phyloP scores from a whole-genome alignment of 2,329 filamentous ascomycete genomes.

The Aspergillus arachidicola region DNA sequence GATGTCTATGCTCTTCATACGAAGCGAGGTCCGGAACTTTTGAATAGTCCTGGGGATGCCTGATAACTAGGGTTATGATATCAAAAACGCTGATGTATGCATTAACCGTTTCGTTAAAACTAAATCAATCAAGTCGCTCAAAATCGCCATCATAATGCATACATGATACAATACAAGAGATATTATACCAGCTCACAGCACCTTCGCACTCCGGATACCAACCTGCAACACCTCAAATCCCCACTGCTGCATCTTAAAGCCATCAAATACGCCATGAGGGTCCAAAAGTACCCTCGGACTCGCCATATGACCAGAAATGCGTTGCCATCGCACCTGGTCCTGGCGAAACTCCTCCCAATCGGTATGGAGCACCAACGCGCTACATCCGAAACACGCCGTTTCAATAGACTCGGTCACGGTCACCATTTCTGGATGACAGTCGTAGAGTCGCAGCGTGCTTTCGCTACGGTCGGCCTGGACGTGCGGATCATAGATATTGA shows the following conservation, averaged over 20 bases:
- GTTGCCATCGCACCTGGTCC: constrained; percentile 13
- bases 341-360: constrained; percentile 12
- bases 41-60: too few species aligned
- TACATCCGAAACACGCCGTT: constrained; percentile 13
- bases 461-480: constrained; percentile 4
- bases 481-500: constrained; percentile 12
- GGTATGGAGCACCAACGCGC: constrained; percentile 14
- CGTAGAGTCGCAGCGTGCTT: constrained; percentile 1
- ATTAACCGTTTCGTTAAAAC: background rate
- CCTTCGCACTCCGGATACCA: constrained; percentile 6
- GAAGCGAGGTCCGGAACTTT: background rate
- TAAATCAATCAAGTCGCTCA: background rate
- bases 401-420: constrained; percentile 12
- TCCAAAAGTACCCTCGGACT: constrained; percentile 13
- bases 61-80: too few species aligned
- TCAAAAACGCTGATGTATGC: background rate
- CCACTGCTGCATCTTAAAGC: constrained; percentile 17
- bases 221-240: constrained; percentile 18
- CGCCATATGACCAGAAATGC: constrained; percentile 13
- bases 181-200: constrained; percentile 1
- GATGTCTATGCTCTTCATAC: background rate
- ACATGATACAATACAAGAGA: background rate
- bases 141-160: constrained; percentile 1
- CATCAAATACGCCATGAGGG: constrained; percentile 11
- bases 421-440: constrained; percentile 8